Evolutionary conservation across 805 yeast genomes (phyloP).

Genomic region (Torulaspora delbrueckii): DNA sequence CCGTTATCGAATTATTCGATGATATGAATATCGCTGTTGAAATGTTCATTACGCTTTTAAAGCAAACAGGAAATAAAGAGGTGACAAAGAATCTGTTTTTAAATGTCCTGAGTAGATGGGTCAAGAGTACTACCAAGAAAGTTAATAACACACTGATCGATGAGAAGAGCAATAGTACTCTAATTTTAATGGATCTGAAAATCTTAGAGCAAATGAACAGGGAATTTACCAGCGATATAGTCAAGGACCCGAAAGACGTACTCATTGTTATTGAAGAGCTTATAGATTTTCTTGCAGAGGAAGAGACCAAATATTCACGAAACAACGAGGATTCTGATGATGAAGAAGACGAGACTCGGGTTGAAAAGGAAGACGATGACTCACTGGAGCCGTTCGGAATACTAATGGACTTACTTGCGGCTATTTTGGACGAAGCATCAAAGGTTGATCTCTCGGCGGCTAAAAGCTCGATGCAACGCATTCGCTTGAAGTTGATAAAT

Average conservation of each 20-base stretch:
- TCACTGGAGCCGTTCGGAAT: conserved; percentile 21
- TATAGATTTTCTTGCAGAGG: conserved; percentile 23
- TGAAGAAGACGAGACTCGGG: conserved; percentile 26
- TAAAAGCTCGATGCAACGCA: conserved; percentile 27
- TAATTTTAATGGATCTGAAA: conserved; percentile 54
- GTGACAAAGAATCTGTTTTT: conserved; percentile 47
- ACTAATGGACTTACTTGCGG: conserved; percentile 38
- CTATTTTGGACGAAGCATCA: conserved; percentile 35
- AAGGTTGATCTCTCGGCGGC: conserved; percentile 17
- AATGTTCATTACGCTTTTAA: conserved; percentile 42
- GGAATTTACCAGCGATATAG: conserved; percentile 48
- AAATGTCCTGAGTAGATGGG: conserved; percentile 56
- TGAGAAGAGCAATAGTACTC: conserved; percentile 44
- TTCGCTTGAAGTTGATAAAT: conserved; percentile 24
- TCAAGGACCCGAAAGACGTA: conserved; percentile 48
- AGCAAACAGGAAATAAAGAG: conserved; percentile 44
- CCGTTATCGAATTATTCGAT: conserved; percentile 32
- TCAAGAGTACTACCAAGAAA: conserved; percentile 22
- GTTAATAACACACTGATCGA: neutral
- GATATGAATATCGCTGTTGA: conserved; percentile 44
- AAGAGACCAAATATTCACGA: conserved; percentile 18
- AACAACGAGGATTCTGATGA: conserved; percentile 26
- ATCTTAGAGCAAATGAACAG: conserved; percentile 58
- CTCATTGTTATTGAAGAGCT: conserved; percentile 46
- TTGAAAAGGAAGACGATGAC: conserved; percentile 1